phyloP scores from a whole-genome alignment of 441 rosid species.

The Eruca vesicaria region DNA sequence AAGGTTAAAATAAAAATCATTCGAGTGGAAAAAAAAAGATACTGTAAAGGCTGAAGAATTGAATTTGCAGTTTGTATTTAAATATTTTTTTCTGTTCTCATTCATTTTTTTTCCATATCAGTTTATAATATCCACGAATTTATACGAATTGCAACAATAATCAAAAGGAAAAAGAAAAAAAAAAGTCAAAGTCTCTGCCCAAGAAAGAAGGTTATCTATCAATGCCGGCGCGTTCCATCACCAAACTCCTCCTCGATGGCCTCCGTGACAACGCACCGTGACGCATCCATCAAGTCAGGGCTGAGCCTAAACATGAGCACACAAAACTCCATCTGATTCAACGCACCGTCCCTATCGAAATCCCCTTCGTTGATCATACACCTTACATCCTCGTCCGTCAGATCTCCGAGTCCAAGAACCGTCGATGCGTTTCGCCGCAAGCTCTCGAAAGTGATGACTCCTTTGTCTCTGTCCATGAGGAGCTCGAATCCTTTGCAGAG shows the following conservation, averaged over 20 bases:
- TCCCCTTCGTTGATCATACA: constrained; percentile 62
- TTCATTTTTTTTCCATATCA: background rate
- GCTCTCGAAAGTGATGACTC: constrained; percentile 59
- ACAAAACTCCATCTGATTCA: constrained; percentile 69
- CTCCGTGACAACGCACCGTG: constrained; percentile 42
- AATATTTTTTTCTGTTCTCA: background rate
- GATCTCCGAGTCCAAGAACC: constrained; percentile 51
- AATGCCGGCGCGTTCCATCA: background rate
- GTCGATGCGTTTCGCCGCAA: constrained; percentile 48
- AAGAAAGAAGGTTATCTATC: background rate
- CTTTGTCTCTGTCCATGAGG: constrained; percentile 48
- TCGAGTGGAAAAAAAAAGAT: background rate
- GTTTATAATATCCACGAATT: background rate
- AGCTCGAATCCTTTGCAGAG: constrained; percentile 60
- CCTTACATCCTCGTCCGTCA: constrained; percentile 55
- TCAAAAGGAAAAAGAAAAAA: background rate
- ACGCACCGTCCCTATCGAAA: constrained; percentile 57
- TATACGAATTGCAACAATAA: constrained; percentile 7
- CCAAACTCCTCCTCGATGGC: constrained; percentile 45
- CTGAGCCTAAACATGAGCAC: constrained; percentile 69
- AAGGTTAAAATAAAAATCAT: background rate
- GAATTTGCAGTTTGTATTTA: background rate
- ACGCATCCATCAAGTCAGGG: constrained; percentile 66
- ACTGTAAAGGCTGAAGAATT: background rate
- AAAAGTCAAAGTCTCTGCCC: background rate